Evolutionary conservation across 192 early-diverging fungal species (phyloP), one percentile per base, ranked within the genome.

Genomic region (Backusella tuberculispora): DNA sequence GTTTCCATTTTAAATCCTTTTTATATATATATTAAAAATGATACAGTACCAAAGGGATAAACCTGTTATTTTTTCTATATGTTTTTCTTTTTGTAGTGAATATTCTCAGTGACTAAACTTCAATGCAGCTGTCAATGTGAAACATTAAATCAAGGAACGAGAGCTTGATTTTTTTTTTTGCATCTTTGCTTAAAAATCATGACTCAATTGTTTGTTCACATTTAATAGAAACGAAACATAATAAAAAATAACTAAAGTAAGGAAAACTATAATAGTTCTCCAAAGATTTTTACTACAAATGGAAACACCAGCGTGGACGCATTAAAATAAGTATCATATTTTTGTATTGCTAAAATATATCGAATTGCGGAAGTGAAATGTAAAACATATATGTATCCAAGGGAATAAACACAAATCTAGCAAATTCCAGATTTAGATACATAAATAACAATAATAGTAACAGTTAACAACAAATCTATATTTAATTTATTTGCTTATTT

Each of bases 81-180:
- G n/a, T 29, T 65, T 41, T 38, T 41, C 87, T 1, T 50, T 50
- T 50, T 50, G 17, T 17, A 50, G 19, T 12, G 10, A 50, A 17
- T 19, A 14, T 19, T 17, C 44, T 8, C 5, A 45, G n/a, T n/a
- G n/a, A n/a, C n/a, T 10, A 56, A 56, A 21, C 21, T 19, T 56
- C 21, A 9, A 56, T 56, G 9, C 50, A 56, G 50, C 50, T 56
- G 50, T 56, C 50, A 56, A 56, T 19, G 24, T 56, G 50, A 21
- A 56, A 56, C 21, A 21, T 56, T 56, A 9, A 9, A 56, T 24
- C 8, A 24, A 24, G 50, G n/a, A 56, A 56, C n/a, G 9, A 56
- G 19, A 56, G 8, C 21, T 3, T 6, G 19, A 21, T 53, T 48
- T 48, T 48, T 17, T 48, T n/a, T 53, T 56, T 56, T 56, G 10